Evolutionary conservation across 2,329 filamentous ascomycete species (phyloP).

Genomic region (Apiospora rasikravindrae): DNA sequence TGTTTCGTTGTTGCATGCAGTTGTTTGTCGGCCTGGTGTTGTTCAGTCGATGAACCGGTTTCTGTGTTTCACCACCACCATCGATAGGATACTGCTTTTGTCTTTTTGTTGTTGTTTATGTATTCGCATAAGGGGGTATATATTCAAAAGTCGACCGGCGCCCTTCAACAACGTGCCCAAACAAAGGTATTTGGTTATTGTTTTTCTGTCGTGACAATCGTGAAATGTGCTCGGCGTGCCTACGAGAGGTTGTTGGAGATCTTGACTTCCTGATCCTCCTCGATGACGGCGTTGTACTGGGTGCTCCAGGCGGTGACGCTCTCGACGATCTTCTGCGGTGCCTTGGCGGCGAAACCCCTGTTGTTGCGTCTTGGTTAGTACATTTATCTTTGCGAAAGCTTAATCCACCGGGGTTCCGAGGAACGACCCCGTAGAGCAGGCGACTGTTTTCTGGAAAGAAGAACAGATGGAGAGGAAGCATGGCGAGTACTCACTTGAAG

Average conservation of each 20-base stretch:
- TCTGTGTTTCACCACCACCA: slow-evolving; percentile 1
- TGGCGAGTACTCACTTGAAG: slow-evolving; percentile 62
- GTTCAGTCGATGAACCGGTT: slow-evolving; percentile 5
- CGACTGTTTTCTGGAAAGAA: neutral
- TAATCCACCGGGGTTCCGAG: neutral
- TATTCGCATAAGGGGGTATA: slow-evolving; percentile 15
- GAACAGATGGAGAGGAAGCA: slow-evolving; percentile 6
- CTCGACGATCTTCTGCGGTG: slow-evolving; percentile 71
- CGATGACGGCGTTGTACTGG: slow-evolving; percentile 68
- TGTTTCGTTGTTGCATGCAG: neutral
- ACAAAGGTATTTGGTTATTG: too few relatives aligned
- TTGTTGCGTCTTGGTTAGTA: neutral
- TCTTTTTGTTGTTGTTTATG: neutral
- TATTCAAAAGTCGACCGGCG: slow-evolving; percentile 13
- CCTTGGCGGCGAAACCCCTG: slow-evolving; percentile 80
- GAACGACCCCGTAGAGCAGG: neutral
- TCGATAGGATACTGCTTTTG: neutral
- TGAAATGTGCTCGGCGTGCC: neutral
- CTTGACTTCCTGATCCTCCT: slow-evolving; percentile 76
- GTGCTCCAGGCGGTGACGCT: slow-evolving; percentile 64
- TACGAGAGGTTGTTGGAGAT: slow-evolving; percentile 34
- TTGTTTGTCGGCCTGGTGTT: neutral
- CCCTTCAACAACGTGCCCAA: neutral
- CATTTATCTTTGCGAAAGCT: slow-evolving; percentile 32
- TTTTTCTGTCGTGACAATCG: slow-evolving; percentile 4